Percentiles rank a stretch among this genome's conserved stretches.
Evolutionary conservation across 1,284 basidiomycete species (phyloP).

Genomic region (Cryptococcus sp.): DNA sequence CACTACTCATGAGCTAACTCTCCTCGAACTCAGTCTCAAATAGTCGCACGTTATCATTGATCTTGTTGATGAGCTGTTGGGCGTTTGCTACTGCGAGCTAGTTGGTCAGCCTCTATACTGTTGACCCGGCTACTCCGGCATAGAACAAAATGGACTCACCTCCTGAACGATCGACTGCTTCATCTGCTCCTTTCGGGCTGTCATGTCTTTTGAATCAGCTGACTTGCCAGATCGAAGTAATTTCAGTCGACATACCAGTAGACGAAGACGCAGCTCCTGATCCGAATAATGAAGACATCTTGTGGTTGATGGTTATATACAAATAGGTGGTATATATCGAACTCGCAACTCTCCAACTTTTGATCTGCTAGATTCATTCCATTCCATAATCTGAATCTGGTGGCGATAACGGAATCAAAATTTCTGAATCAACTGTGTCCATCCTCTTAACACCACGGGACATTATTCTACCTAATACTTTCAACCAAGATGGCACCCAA

Average conservation of each 20-base stretch:
- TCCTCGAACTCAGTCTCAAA: neutral
- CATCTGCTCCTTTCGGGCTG: slow-evolving; percentile 46
- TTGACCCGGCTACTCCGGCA: neutral
- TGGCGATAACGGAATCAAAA: slow-evolving; percentile 19
- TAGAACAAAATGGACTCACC: slow-evolving; percentile 14
- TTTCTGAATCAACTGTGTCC: slow-evolving; percentile 5
- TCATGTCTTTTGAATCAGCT: slow-evolving; percentile 32
- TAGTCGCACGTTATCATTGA: slow-evolving; percentile 47
- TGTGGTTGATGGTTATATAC: neutral
- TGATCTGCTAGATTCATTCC: neutral
- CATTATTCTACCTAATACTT: neutral
- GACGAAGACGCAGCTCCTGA: slow-evolving; percentile 1
- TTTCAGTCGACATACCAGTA: slow-evolving; percentile 1
- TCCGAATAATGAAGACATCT: slow-evolving; percentile 24
- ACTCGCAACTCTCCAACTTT: neutral
- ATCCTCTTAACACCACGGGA: neutral
- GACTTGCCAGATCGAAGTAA: neutral
- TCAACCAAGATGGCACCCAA: slow-evolving; percentile 42
- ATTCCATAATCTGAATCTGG: no score
- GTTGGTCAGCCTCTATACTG: neutral
- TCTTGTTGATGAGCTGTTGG: slow-evolving; percentile 49
- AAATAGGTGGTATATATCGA: neutral
- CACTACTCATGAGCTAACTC: slow-evolving; percentile 29
- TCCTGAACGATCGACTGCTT: slow-evolving; percentile 48
- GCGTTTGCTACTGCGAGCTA: slow-evolving; percentile 47